These are phyloP conservation scores for Parachaetomium inaequale DNA, from an alignment of 495 filamentous ascomycete species.

Conservation along the genomic window DNA sequence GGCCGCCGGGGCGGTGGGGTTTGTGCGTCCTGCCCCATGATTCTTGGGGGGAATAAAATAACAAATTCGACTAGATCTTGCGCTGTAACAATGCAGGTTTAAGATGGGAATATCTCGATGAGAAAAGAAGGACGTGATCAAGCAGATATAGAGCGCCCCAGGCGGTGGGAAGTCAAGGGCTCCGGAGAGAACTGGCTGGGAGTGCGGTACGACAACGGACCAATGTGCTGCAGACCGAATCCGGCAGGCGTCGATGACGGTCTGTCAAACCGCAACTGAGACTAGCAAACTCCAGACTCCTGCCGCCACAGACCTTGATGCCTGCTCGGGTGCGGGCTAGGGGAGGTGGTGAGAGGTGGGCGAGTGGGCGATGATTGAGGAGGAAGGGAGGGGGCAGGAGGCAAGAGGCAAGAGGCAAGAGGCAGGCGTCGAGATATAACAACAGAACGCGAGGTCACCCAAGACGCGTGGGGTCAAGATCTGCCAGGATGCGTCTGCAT, in stretches of 20 bases:
- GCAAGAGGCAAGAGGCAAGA: not conserved
- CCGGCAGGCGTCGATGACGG: not conserved
- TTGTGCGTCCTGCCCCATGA: slow-evolving; percentile 16
- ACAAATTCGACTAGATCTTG: not conserved
- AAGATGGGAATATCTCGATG: not conserved
- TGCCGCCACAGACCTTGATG: slow-evolving; percentile 3
- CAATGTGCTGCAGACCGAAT: not conserved
- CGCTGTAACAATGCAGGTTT: not conserved
- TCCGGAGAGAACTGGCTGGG: not conserved
- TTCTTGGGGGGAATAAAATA: not conserved
- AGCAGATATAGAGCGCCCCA: not conserved
- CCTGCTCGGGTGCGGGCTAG: slow-evolving; percentile 5
- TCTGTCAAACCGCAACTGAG: slow-evolving; percentile 8
- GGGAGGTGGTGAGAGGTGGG: not conserved
- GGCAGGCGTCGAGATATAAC: not conserved
- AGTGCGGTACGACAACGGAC: not conserved
- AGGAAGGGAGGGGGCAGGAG: not conserved
- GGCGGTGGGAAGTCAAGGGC: not conserved
- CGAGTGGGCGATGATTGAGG: not conserved
- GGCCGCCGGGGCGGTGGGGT: slow-evolving; percentile 6
- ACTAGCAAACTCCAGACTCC: not conserved
- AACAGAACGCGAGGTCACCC: slow-evolving; percentile 6
- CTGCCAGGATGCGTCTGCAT: not conserved
- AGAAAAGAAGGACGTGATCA: not conserved
- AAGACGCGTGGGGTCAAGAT: not conserved